Conservation (phyloP, 805 yeast genomes). For the Ogataea ganodermae region DNA sequence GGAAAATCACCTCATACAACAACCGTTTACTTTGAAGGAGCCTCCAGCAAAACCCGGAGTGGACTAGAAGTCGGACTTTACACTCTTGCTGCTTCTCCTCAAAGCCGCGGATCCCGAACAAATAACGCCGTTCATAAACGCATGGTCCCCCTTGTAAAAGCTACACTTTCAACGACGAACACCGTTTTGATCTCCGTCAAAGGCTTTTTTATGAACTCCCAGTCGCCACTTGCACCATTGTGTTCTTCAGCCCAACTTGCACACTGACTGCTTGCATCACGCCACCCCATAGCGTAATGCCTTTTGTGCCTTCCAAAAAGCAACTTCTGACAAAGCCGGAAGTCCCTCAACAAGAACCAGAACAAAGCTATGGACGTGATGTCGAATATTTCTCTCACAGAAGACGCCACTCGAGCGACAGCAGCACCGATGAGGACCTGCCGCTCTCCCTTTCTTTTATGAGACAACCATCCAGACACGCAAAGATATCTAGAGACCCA, state of each 20-base stretch:
- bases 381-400: slow-evolving; percentile 8
- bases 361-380: background rate
- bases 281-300: slow-evolving; percentile 8
- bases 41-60: background rate
- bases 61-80: background rate
- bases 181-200: background rate
- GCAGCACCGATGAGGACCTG: slow-evolving; percentile 24
- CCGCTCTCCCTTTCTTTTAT: slow-evolving; percentile 37
- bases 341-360: background rate
- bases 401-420: slow-evolving; percentile 20
- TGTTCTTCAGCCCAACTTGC: background rate
- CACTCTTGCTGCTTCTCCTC: background rate
- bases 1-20: too few relatives aligned
- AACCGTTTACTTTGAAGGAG: background rate
- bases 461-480: slow-evolving; percentile 35
- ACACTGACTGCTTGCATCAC: background rate
- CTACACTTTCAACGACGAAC: background rate
- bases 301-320: slow-evolving; percentile 9
- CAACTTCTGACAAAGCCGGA: slow-evolving; percentile 3
- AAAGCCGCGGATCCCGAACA: slow-evolving; percentile 2
- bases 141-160: background rate
- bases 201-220: background rate
- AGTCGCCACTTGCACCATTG: background rate
- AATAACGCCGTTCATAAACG: slow-evolving; percentile 1
- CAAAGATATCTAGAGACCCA: slow-evolving; percentile 22